Conservation (phyloP, 2,329 filamentous ascomycete genomes). For the Paraconiothyrium sp. region DNA sequence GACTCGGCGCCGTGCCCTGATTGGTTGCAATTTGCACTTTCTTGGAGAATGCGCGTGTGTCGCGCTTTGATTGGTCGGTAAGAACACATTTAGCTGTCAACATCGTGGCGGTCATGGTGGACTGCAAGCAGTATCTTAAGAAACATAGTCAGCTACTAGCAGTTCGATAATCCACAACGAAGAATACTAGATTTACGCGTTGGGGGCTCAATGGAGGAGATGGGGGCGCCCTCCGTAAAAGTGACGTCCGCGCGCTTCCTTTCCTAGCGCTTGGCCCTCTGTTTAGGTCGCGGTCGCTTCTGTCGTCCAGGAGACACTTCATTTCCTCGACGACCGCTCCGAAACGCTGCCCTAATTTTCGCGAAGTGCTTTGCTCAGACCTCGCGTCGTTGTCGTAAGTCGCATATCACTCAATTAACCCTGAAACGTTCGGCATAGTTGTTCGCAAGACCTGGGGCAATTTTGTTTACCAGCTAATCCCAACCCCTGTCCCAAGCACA, state of each 20-base stretch:
- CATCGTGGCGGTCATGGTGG: neutral
- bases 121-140: neutral
- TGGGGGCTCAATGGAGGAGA: neutral
- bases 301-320: slow-evolving; percentile 19
- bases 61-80: neutral
- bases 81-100: neutral
- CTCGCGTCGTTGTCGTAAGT: slow-evolving; percentile 20
- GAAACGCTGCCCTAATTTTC: slow-evolving; percentile 12
- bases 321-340: slow-evolving; percentile 1
- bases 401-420: slow-evolving; percentile 23
- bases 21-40: neutral
- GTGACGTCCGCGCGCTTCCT: slow-evolving; percentile 10
- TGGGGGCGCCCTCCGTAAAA: neutral
- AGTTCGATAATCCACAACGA: neutral
- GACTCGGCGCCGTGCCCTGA: neutral
- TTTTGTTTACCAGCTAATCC: slow-evolving; percentile 26
- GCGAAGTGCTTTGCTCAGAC: neutral
- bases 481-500: slow-evolving; percentile 27
- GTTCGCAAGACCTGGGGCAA: slow-evolving; percentile 30
- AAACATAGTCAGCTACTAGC: neutral
- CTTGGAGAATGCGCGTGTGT: neutral
- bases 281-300: slow-evolving; percentile 16
- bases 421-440: slow-evolving; percentile 25
- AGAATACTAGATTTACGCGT: neutral
- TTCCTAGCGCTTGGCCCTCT: slow-evolving; percentile 11